Evolutionary conservation across 164 flowering plant species (phyloP), one percentile per base, ranked within the genome.

Genomic region (Magnolia sinica): DNA sequence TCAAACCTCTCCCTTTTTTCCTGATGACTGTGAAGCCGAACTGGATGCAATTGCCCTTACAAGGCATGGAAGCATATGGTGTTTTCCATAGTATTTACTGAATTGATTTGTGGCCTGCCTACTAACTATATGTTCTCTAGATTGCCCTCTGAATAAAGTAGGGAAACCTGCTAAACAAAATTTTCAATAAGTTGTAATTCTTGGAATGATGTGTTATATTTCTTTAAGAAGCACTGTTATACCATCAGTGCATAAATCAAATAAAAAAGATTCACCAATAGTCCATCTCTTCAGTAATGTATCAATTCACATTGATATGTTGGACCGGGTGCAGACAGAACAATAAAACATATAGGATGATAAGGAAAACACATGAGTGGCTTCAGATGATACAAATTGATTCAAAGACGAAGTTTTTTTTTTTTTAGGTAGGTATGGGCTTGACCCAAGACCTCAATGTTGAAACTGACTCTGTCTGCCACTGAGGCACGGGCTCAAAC

Each of bases 11-110:
- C 65, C 55, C 0, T 20, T 23, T 10, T 52, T 79, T 31, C 79
- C 64, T 27, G 86, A 75, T 70, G 83, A 72, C 70, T 81, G 81
- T 18, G 86, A 79, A 77, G 73, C 81, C 61, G 84, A 77, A 64
- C 51, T 79, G 71, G 86, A 79, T 14, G 82, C 82, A 49, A 84
- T 76, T 45, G 74, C 70, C 67, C 86, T 79, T 70, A 67, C 82
- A 59, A 52, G 73, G 20, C 64, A 78, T 72, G 80, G 81, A 75
- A 72, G 72, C 70, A 50, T 72, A 29, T 59, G 59, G 45, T 20
- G 59, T 37, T 52, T 24, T 45, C 72, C 63, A 70, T 19, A n/a
- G 55, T 50, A 29, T 71, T 61, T 73, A 51, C n/a, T 24, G 22
- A 76, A 52, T 71, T 63, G 74, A 67, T 72, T 64, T 65, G 77